Percentiles rank a stretch among this genome's conserved stretches.
phyloP scores from a whole-genome alignment of 306 rosid species.

The Cucumis cinereus region DNA sequence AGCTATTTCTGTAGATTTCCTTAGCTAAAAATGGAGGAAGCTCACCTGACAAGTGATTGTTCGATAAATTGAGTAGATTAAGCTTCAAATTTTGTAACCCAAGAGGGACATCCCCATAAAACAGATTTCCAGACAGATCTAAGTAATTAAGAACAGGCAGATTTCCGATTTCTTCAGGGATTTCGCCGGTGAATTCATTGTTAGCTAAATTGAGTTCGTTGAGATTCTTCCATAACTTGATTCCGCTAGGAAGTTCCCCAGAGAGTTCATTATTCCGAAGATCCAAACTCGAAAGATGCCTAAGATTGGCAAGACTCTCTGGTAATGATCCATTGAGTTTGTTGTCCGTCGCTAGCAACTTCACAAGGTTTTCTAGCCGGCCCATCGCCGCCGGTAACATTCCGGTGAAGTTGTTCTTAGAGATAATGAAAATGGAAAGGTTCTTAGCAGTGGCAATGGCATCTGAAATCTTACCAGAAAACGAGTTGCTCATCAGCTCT shows the following conservation, averaged over 20 bases:
- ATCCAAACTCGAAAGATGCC: constrained; percentile 65
- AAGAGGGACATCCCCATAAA: constrained; percentile 48
- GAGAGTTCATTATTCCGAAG: constrained; percentile 51
- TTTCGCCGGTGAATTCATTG: constrained; percentile 55
- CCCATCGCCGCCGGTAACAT: constrained; percentile 54
- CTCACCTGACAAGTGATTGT: constrained; percentile 75
- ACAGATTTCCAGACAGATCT: constrained; percentile 67
- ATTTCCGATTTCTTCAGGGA: constrained; percentile 47
- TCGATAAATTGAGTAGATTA: constrained; percentile 66
- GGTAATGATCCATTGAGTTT: constrained; percentile 48
- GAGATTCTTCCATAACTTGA: constrained; percentile 63
- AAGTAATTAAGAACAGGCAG: constrained; percentile 71
- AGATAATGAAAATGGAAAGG: constrained; percentile 76
- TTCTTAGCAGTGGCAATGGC: constrained; percentile 51
- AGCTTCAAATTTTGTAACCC: constrained; percentile 40
- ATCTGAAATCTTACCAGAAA: constrained; percentile 53
- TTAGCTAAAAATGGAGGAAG: constrained; percentile 49
- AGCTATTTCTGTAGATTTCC: constrained; percentile 48
- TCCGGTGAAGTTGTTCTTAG: constrained; percentile 57
- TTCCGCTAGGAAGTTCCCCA: constrained; percentile 57
- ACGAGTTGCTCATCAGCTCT: constrained; percentile 64
- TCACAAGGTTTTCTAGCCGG: constrained; percentile 59
- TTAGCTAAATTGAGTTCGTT: constrained; percentile 52
- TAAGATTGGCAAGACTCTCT: constrained; percentile 53
- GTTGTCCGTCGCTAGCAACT: constrained; percentile 67